Evolutionary conservation across 2,329 filamentous ascomycete species (phyloP), one percentile per base, ranked within the genome.

Genomic region (Pseudonectria buxi): DNA sequence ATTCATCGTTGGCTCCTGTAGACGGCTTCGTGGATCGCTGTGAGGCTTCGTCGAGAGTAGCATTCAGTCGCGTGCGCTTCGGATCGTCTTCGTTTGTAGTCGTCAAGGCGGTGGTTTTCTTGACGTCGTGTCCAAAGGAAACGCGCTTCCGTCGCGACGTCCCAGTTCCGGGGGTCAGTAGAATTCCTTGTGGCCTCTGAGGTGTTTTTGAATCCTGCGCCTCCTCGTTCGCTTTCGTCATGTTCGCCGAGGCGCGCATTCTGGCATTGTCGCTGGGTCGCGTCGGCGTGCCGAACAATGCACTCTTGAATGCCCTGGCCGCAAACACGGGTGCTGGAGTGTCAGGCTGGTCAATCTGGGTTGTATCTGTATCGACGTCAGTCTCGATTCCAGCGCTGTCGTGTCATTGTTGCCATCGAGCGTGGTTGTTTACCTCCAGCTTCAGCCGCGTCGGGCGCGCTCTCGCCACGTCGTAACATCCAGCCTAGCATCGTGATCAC

Each of bases 311-410:
- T 6, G 78, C 78, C 40, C 78, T 71, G 26, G 78, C 78, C 3
- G 78, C 78, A 52, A 83, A 83, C 0, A 82, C 71, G 2, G 78
- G 78, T 0, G 76, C 78, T 6, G 78, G 78, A 12, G 78, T 83
- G 47, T 82, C 78, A 26, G 78, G 77, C 24, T 66, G 65, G 12
- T 82, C 77, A 27, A 72, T 47, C 41, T 71, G 69, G 1, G 68
- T 67, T 3, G 50, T 66, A 30, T 68, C 64, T 67, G 32, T 14
- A 10, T 13, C 11, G 7, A 15, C 9, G 10, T 32, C 28, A 35
- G 25, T 6, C n/a, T 24, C 7, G 10, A 10, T 28, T 15, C 26
- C 7, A 16, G 16, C 18, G n/a, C 14, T 26, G 14, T 10, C 11
- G 13, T n/a, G 14, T 25, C 7, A 25, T 16, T 11, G 27, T 40